phyloP scores from a whole-genome alignment of 1,284 basidiomycete genomes.

The Cutaneotrichosporon mucoides region DNA sequence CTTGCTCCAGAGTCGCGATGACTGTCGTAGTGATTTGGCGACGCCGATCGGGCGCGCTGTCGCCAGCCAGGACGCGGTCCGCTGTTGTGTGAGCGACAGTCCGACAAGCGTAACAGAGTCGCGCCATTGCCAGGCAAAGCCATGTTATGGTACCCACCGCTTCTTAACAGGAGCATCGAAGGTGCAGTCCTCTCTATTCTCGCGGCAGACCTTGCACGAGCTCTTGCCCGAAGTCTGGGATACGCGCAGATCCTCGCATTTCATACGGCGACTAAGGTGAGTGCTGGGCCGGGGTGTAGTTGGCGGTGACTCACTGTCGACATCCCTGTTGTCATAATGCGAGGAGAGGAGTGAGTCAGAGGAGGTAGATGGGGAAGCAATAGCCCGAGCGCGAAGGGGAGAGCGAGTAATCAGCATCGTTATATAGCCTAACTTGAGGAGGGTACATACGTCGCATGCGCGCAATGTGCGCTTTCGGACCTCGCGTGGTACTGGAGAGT shows the following conservation, averaged over 20 bases:
- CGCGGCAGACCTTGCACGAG: conserved; percentile 26
- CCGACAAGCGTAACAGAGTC: too few species aligned
- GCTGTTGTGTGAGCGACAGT: conserved; percentile 1
- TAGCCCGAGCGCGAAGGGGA: not conserved
- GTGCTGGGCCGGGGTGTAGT: not conserved
- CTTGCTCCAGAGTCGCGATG: too few species aligned
- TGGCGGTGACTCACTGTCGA: conserved; percentile 16
- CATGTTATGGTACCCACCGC: conserved; percentile 14
- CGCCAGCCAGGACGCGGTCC: conserved; percentile 13
- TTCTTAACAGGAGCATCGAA: conserved; percentile 28
- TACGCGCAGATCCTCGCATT: conserved; percentile 24
- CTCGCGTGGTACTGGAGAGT: not conserved
- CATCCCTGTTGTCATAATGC: conserved; percentile 14
- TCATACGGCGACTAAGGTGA: conserved; percentile 24
- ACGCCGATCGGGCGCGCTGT: conserved; percentile 1
- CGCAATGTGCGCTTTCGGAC: conserved; percentile 17
- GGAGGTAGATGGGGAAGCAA: not conserved
- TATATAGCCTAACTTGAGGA: too few species aligned
- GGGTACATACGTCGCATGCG: conserved; percentile 21
- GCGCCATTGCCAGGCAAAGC: too few species aligned
- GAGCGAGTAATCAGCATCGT: not conserved
- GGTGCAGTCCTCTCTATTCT: conserved; percentile 23
- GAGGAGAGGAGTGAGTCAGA: too few species aligned
- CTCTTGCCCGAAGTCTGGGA: conserved; percentile 1
- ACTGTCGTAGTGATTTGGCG: not conserved